Conservation (phyloP, 2,329 filamentous ascomycete species). For the Alternaria gaisen region DNA sequence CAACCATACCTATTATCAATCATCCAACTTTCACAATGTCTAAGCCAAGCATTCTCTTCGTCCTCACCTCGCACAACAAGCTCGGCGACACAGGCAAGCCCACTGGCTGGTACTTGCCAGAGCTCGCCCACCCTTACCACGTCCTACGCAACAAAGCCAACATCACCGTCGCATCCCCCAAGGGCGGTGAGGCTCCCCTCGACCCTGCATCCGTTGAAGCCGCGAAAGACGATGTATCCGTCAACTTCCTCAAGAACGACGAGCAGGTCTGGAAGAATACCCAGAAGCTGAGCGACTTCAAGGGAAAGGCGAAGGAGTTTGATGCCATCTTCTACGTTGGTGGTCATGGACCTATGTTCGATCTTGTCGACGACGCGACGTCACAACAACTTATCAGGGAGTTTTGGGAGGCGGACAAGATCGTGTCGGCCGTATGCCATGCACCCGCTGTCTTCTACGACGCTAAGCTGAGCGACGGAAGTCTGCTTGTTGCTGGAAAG, state of each 20-base stretch:
- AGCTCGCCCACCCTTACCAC: slow-evolving; percentile 52
- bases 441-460: slow-evolving; percentile 70
- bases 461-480: slow-evolving; percentile 61
- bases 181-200: slow-evolving; percentile 50
- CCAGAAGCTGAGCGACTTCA: slow-evolving; percentile 63
- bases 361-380: slow-evolving; percentile 66
- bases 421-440: slow-evolving; percentile 74
- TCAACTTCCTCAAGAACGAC: slow-evolving; percentile 60
- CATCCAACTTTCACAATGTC: slow-evolving; percentile 12
- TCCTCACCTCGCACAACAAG: slow-evolving; percentile 70
- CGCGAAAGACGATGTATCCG: slow-evolving; percentile 59
- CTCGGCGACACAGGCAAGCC: slow-evolving; percentile 56
- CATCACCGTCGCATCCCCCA: slow-evolving; percentile 52
- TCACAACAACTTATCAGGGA: slow-evolving; percentile 69
- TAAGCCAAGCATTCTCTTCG: slow-evolving; percentile 70
- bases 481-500: slow-evolving; percentile 64
- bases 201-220: slow-evolving; percentile 50
- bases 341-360: slow-evolving; percentile 72
- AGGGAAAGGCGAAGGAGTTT: slow-evolving; percentile 67
- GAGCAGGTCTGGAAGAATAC: slow-evolving; percentile 71
- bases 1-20: neutral
- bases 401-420: slow-evolving; percentile 69
- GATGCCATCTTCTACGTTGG: slow-evolving; percentile 69
- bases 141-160: slow-evolving; percentile 48
- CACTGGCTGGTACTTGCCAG: slow-evolving; percentile 74